Percentiles rank a stretch among this genome's conserved stretches.
Conservation (phyloP, 331 rosid genomes). For the Malus hybrid region DNA sequence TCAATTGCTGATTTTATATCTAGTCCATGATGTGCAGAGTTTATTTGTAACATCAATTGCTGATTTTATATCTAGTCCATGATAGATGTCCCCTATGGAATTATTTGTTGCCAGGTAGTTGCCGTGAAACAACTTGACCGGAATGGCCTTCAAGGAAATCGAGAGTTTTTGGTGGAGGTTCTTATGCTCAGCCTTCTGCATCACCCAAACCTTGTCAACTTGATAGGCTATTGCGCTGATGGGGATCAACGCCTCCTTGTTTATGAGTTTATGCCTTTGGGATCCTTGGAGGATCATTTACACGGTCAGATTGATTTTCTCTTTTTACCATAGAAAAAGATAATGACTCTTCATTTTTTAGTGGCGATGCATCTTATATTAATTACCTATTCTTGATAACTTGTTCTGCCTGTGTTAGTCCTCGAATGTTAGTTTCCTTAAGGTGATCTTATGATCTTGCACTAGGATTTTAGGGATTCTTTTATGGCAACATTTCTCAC, state of each 20-base stretch:
- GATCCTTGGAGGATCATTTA: conserved; percentile 98
- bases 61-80: not conserved
- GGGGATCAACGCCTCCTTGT: conserved; percentile 99
- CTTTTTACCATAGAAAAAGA: not conserved
- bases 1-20: no score
- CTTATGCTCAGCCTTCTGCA: conserved; percentile 99
- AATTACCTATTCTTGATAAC: not conserved
- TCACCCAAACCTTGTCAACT: conserved; percentile 92
- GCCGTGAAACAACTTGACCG: conserved; percentile 99
- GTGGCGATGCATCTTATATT: not conserved
- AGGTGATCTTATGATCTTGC: not conserved
- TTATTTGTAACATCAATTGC: no score
- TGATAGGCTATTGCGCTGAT: conserved; percentile 96
- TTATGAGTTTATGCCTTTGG: conserved; percentile 98
- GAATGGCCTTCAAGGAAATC: conserved; percentile 97
- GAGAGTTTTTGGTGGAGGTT: conserved; percentile 97
- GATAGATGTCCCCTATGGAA: not conserved
- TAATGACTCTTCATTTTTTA: not conserved
- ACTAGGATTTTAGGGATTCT: not conserved
- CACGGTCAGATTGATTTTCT: conserved; percentile 64
- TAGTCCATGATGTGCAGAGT: not conserved
- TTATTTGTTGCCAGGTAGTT: conserved; percentile 59
- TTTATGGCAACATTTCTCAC: not conserved
- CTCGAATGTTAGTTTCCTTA: not conserved
- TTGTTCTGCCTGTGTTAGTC: not conserved